Evolutionary conservation across 169 alveolate genomes (phyloP), one percentile per base, ranked within the genome.

Genomic region (Plasmodium sp.): DNA sequence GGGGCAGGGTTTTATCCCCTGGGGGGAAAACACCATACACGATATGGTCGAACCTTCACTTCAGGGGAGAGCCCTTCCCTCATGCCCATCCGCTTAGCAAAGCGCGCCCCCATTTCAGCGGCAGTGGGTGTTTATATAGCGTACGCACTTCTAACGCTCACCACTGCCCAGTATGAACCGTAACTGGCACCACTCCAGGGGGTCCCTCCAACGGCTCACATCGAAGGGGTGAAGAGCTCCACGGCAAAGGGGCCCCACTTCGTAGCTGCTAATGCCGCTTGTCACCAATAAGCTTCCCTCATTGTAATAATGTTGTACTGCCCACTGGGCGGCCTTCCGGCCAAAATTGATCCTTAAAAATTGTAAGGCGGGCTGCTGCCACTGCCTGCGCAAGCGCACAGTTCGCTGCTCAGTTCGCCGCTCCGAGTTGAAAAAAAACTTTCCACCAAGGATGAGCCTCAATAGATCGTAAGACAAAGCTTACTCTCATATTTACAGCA

Each of bases 401-500:
- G n/a, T 9, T 0, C 58, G 12, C n/a, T n/a, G 31, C 27, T n/a
- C 12, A 48, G n/a, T 9, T 0, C 58, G 12, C n/a, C 58, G 31
- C 27, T n/a, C 7, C 18, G 12, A 18, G n/a, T 62, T 27, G 58
- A 81, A 81, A 81, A 81, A 22, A 39, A 48, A 6, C 36, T 33
- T 54, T 75, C 92, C 92, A 83, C 92, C 5, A 5, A 79, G 58
- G 92, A 83, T 83, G 5, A 83, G 92, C 92, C 92, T 83, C 83
- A 88, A 88, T 62, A 88, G 94, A 84, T 58, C 22, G 83, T 36
- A 71, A 84, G 45, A 84, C 83, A 5, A 9, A 84, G 83, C 34
- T 84, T 84, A 31, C 83, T 71, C 72, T 84, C 84, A 71, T 84
- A 34, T 31, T 84, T 84, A 84, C 93, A 74, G 84, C 93, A 84